Base-by-base conservation (phyloP, 148 eudicot genomes). In the Limonium bicolor region DNA sequence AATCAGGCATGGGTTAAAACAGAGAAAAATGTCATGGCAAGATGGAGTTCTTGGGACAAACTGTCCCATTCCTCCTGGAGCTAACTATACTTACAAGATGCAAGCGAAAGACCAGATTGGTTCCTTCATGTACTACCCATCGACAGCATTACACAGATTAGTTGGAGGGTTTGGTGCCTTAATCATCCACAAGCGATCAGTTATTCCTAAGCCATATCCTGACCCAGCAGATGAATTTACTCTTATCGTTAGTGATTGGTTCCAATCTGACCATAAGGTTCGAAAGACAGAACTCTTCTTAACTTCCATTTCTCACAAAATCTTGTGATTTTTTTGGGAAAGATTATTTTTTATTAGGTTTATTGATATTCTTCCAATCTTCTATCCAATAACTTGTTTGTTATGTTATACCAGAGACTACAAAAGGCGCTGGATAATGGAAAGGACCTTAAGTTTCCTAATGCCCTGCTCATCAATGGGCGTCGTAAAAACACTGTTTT, bases 31-130 rank as follows among this genome's bases (percentile, higher is more conserved):
- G 42, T 75, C 86, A 0, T 86, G 92, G 92, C 80, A 70, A 69
- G 96, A 81, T 50, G 96, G 96, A 5, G 86, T 81, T 17, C 71
- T 77, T 18, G 96, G 95, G 45, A 86, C 96, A 1, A 86, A 82
- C 27, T 86, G 94, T 45, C 96, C 94, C 0, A 86, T 86, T 47
- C 94, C 69, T 23, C 82, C 94, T 3, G 45, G 62, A 41, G 28
- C 74, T 27, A 86, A 73, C 46, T 86, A 79, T 79, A 75, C 84
- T 17, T 86, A 82, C 63, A 56, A n/a, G 39, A 75, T 86, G 82
- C 96, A 86, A 57, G 45, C 56, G 72, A 82, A 86, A 55, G 96
- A 86, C 67, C 96, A 86, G 50, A 73, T 76, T 31, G 96, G 96
- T 50, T 70, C 77, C 8, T 86, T 22, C 59, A 29, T 43, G 1